Percentiles rank a stretch among this genome's conserved stretches.
Evolutionary conservation across 2,329 filamentous ascomycete genomes (phyloP).

Genomic region (Penicillium sp.): DNA sequence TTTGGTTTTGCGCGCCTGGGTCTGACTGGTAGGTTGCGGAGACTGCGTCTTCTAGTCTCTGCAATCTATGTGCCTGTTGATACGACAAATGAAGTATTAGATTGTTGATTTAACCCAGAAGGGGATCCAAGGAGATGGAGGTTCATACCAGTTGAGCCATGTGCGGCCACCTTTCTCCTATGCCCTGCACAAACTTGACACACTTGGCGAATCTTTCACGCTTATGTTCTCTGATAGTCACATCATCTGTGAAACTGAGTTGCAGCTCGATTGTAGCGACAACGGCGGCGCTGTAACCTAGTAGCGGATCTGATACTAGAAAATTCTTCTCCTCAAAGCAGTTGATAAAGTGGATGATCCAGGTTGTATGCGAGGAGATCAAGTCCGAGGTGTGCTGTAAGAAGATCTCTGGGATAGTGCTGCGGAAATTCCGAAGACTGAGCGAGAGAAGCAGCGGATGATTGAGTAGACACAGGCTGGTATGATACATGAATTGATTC

Average conservation of each 20-base stretch:
- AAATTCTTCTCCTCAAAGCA: conserved; percentile 47
- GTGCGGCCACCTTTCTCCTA: conserved; percentile 47
- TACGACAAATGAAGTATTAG: not conserved
- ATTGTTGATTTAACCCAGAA: not conserved
- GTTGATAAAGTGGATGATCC: conserved; percentile 54
- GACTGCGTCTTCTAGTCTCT: conserved; percentile 45
- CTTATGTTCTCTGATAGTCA: conserved; percentile 41
- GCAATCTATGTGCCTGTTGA: conserved; percentile 42
- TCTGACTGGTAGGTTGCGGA: conserved; percentile 43
- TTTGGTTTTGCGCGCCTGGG: conserved; percentile 33
- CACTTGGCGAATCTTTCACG: conserved; percentile 46
- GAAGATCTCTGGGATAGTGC: conserved; percentile 54
- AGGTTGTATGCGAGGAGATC: conserved; percentile 51
- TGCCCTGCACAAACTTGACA: conserved; percentile 43
- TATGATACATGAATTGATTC: conserved; percentile 53
- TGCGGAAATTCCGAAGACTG: conserved; percentile 52
- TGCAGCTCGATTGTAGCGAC: conserved; percentile 56
- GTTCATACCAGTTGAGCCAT: conserved; percentile 42
- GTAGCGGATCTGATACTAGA: conserved; percentile 47
- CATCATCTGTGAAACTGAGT: conserved; percentile 50
- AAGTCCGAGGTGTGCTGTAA: conserved; percentile 54
- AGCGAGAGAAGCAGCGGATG: conserved; percentile 55
- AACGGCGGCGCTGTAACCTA: conserved; percentile 52
- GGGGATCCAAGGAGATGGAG: too few species aligned
- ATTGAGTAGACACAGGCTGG: conserved; percentile 53